Conservation (phyloP, 2,329 filamentous ascomycete genomes). For the Leptographium procerum region DNA sequence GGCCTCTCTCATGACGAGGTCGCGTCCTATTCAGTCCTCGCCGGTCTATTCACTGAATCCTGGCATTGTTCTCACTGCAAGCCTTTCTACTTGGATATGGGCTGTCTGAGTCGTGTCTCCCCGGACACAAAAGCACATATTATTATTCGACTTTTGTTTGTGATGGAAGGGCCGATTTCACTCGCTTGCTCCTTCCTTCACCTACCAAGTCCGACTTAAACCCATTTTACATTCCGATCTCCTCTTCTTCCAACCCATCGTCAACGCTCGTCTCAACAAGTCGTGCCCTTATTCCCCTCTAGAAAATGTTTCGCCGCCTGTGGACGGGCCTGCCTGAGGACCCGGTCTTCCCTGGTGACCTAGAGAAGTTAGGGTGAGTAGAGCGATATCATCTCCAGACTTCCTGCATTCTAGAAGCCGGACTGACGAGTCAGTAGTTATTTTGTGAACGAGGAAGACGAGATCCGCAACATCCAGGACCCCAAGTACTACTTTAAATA, state of each 20-base stretch:
- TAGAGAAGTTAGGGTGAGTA: slow-evolving; percentile 61
- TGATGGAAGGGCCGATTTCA: too few species aligned
- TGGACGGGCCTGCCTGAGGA: slow-evolving; percentile 61
- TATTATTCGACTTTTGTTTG: too few species aligned
- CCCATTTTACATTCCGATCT: too few species aligned
- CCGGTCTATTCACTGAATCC: too few species aligned
- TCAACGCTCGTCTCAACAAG: not conserved
- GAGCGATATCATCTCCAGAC: slow-evolving; percentile 14
- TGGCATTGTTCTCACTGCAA: too few species aligned
- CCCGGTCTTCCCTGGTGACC: slow-evolving; percentile 49
- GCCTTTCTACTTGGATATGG: too few species aligned
- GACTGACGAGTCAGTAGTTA: slow-evolving; percentile 51
- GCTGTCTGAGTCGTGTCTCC: too few species aligned
- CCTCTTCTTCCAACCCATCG: not conserved
- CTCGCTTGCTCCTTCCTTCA: too few species aligned
- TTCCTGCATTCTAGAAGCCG: not conserved
- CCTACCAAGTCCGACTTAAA: too few species aligned
- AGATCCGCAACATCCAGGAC: slow-evolving; percentile 59
- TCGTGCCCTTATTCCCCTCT: not conserved
- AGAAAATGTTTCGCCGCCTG: slow-evolving; percentile 62
- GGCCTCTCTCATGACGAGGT: too few species aligned
- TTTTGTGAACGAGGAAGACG: slow-evolving; percentile 64
- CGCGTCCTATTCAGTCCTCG: too few species aligned
- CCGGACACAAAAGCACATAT: too few species aligned
- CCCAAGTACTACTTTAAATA: slow-evolving; percentile 64